Percentiles rank a stretch among this genome's conserved stretches.
These are phyloP conservation scores for Aureobasidium sp. DNA, from an alignment of 2,329 filamentous ascomycete genomes.

Conservation along the genomic window DNA sequence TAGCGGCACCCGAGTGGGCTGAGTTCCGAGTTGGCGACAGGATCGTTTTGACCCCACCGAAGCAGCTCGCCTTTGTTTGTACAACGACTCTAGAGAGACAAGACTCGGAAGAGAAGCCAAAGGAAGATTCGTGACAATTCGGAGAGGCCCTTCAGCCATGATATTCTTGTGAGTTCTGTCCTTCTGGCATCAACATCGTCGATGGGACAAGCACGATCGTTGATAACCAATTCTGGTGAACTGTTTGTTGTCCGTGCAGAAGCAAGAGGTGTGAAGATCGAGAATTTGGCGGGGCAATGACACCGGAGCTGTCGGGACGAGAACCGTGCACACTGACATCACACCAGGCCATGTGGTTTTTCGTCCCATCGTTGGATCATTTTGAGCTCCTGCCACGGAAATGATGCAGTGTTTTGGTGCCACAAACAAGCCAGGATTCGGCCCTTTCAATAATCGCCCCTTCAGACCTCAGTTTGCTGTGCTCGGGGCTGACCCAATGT, in stretches of 20 bases:
- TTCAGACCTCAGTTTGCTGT: not conserved
- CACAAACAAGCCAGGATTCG: not conserved
- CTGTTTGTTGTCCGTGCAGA: constrained; percentile 2
- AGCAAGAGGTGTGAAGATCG: constrained; percentile 11
- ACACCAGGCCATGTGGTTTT: not conserved
- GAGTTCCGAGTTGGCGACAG: constrained; percentile 8
- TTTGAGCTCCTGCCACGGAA: not conserved
- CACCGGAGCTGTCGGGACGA: constrained; percentile 5
- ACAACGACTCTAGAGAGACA: not conserved
- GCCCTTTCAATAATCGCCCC: not conserved
- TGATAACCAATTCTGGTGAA: constrained; percentile 3
- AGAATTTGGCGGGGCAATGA: constrained; percentile 11
- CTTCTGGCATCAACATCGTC: constrained; percentile 5
- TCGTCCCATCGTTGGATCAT: constrained; percentile 1
- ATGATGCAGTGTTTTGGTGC: not conserved
- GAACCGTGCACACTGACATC: constrained; percentile 4
- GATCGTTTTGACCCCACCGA: not conserved
- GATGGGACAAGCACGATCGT: constrained; percentile 8
- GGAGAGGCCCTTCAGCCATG: not conserved
- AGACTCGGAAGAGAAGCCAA: not conserved
- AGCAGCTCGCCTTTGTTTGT: not conserved
- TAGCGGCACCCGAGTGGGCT: constrained; percentile 10
- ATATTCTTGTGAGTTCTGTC: not conserved
- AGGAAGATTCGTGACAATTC: not conserved
- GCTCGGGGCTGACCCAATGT: not conserved